phyloP scores from a whole-genome alignment of 2,329 filamentous ascomycete genomes.

The Purpureocillium lavendulum region DNA sequence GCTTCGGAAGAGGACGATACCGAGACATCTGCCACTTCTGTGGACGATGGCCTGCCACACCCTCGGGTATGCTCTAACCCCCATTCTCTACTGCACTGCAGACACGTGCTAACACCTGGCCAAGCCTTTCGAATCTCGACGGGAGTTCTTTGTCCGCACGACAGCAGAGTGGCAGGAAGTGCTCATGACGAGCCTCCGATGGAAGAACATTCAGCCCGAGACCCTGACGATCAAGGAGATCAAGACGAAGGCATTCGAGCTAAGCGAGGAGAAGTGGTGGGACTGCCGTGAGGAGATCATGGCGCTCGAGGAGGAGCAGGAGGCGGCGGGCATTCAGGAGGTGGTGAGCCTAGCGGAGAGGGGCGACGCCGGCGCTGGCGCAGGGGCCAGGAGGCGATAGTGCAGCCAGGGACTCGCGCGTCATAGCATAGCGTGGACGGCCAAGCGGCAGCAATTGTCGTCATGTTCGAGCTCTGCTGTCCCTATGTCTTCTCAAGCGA shows the following conservation, averaged over 20 bases:
- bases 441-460: too few species aligned
- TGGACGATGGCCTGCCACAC: slow-evolving; percentile 70
- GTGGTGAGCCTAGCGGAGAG: slow-evolving; percentile 80
- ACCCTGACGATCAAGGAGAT: slow-evolving; percentile 79
- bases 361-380: slow-evolving; percentile 39
- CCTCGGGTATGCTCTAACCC: slow-evolving; percentile 36
- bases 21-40: slow-evolving; percentile 39
- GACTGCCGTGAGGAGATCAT: slow-evolving; percentile 92
- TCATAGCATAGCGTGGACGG: not conserved
- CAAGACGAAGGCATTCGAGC: slow-evolving; percentile 80
- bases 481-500: too few species aligned
- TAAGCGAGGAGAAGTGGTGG: slow-evolving; percentile 98
- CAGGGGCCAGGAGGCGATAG: slow-evolving; percentile 24
- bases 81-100: not conserved
- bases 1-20: slow-evolving; percentile 35
- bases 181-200: slow-evolving; percentile 65
- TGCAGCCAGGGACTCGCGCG: not conserved
- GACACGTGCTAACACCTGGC: not conserved
- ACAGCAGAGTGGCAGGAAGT: slow-evolving; percentile 86
- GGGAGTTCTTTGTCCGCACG: slow-evolving; percentile 87
- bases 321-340: slow-evolving; percentile 89
- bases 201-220: slow-evolving; percentile 58
- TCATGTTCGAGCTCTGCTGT: too few species aligned
- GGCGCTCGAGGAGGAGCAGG: slow-evolving; percentile 88
- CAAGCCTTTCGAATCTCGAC: slow-evolving; percentile 79